Base-by-base conservation (phyloP, 495 filamentous ascomycete genomes). In the Pyronema domesticum region DNA sequence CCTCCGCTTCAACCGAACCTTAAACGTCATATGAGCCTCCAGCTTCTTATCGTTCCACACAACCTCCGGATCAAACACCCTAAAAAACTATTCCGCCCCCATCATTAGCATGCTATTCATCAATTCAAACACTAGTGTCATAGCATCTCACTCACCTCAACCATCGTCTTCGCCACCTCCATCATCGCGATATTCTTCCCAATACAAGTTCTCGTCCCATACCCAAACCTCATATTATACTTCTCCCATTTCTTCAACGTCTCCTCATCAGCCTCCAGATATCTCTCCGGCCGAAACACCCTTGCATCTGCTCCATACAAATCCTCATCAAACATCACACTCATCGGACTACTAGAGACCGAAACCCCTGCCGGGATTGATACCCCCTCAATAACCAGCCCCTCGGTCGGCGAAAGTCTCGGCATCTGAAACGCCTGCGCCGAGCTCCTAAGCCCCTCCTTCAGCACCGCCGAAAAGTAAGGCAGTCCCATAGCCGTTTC, bases 271-370 rank as follows among this genome's bases (percentile, higher is more conserved):
- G 47, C 60, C 10, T 72, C 67, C 3, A 78, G 66, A 76, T 76
- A 80, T 36, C 76, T 60, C 53, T 75, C 76, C 0, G 78, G 76
- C 1, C 71, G 62, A 51, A 75, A 80, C 2, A 56, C 35, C 46
- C 71, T 63, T 3, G 67, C 66, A 54, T 78, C 72, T 11, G 65
- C 60, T 1, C 77, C 77, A 51, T 71, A 80, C 0, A 76, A 56
- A 6, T 59, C 58, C 9, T 58, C 58, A 30, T 70, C 54, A 9
- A 67, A 58, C n/a, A 65, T 51, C 0, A 67, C 60, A 1, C 64
- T 63, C 37, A 46, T 66, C 11, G 58, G 49, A 17, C 23, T 54
- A 11, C 44, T 13, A 1, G 55, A 54, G 33, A 60, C 23, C 10
- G 46, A 40, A 19, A 50, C 48, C 13, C 58, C 58, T 15, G 57